Base-by-base conservation (phyloP, 2,329 filamentous ascomycete species). In the Spiromastix sp. region DNA sequence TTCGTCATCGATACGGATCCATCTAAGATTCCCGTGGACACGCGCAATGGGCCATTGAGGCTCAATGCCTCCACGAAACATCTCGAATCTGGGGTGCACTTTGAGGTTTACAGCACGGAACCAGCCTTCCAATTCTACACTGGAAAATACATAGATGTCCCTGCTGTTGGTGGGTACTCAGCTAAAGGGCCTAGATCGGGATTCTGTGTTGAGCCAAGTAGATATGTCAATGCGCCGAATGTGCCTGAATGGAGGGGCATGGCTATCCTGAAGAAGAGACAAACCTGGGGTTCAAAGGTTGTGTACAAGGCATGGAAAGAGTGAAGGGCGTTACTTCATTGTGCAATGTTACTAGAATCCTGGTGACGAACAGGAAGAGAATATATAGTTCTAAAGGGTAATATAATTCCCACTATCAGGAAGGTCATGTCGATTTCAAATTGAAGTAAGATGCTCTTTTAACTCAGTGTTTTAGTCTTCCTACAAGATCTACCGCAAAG, bases 91-190 rank as follows among this genome's bases (percentile, higher is more conserved):
- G 75, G 77, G 43, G 70, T 95, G 46, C 81, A 93, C 55, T 75
- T 96, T 32, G 84, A 95, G 59, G 81, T 94, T 4, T 68, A 77
- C 51, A 91, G 84, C 66, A 96, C 89, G 0, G 89, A 96, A 67
- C 91, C 91, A 0, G 84, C 85, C 0, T 96, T 95, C 69, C 89
- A 96, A 60, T 93, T 95, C 64, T 96, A 96, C 63, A 93, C 86
- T 0, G 91, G 89, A 45, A 80, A 83, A 53, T 80, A 78, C 52
- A 86, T 93, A 45, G 66, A 91, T 48, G 80, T 93, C 9, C 80
- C 83, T 0, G 79, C 60, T 39, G 65, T 68, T 15, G 68, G 64
- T 20, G 68, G 66, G 2, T 59, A 73, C 18, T 74, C 80, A 0
- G 77, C 79, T 1, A 72, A 84, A 32, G 74, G 71, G 0, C 54